These are phyloP conservation scores for Corymbia citriodora DNA, from an alignment of 441 rosid species.

Conservation along the genomic window DNA sequence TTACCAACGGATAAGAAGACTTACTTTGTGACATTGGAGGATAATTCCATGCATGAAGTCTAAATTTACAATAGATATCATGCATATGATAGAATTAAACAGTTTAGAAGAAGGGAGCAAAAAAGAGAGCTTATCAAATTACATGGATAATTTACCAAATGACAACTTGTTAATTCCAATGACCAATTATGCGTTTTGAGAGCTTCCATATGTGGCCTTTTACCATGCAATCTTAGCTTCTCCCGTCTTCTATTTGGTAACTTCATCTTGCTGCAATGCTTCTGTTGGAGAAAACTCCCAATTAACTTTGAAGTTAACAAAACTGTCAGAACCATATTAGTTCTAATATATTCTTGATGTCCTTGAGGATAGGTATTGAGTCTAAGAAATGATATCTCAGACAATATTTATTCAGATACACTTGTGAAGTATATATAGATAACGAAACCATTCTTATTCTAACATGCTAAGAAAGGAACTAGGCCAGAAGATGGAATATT, in stretches of 20 bases:
- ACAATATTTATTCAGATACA: too few species aligned
- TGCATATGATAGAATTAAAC: background rate
- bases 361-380: too few species aligned
- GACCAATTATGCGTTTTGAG: background rate
- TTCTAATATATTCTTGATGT: too few species aligned
- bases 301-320: too few species aligned
- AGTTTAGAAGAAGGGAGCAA: background rate
- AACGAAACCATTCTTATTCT: too few species aligned
- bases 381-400: too few species aligned
- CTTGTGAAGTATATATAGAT: too few species aligned
- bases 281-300: background rate
- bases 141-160: background rate
- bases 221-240: background rate
- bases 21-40: background rate
- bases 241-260: background rate
- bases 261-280: background rate
- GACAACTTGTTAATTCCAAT: background rate
- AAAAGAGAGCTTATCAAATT: background rate
- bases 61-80: background rate
- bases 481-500: too few species aligned
- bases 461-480: too few species aligned
- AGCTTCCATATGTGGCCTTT: background rate
- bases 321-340: too few species aligned
- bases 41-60: background rate
- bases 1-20: background rate